A percentile compares a stretch with the other conserved stretches of the same genome.
Conservation (phyloP, 257 asterid genomes). For the Solanum acaule region DNA sequence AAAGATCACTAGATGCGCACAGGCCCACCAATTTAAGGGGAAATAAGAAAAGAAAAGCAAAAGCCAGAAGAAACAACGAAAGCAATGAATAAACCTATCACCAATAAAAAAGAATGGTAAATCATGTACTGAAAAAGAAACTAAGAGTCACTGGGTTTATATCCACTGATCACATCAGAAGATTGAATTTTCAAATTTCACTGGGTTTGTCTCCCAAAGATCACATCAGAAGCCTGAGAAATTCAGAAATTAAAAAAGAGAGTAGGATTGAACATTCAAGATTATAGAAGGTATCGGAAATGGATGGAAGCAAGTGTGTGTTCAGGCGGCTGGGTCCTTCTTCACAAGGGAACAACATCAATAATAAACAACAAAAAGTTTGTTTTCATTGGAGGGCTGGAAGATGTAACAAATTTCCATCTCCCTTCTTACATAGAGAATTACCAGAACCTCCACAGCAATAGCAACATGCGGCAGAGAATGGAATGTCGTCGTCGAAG, state of each 20-base stretch:
- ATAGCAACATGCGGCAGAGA: constrained; percentile 6
- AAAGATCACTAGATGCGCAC: too few species aligned
- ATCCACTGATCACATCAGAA: neutral
- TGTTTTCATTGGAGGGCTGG: constrained; percentile 82
- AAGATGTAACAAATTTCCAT: constrained; percentile 59
- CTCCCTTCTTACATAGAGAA: constrained; percentile 69
- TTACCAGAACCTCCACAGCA: constrained; percentile 21
- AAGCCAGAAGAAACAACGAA: too few species aligned
- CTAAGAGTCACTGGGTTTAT: neutral
- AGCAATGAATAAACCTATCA: too few species aligned
- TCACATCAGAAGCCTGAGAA: neutral
- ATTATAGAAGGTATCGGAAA: constrained; percentile 29
- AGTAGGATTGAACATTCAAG: neutral
- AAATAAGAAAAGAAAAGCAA: too few species aligned
- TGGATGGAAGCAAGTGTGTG: constrained; percentile 62
- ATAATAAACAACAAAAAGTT: constrained; percentile 46
- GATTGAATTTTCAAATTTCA: neutral
- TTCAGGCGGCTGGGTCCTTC: constrained; percentile 50
- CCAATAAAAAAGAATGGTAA: too few species aligned
- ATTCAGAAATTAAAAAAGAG: neutral
- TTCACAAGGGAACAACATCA: constrained; percentile 11
- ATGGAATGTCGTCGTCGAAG: constrained; percentile 34
- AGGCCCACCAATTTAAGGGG: too few species aligned
- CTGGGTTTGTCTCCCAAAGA: neutral
- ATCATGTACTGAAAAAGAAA: too few species aligned